These are phyloP conservation scores for Ustilago bromivora DNA, from an alignment of 1,284 basidiomycete genomes.

Conservation along the genomic window DNA sequence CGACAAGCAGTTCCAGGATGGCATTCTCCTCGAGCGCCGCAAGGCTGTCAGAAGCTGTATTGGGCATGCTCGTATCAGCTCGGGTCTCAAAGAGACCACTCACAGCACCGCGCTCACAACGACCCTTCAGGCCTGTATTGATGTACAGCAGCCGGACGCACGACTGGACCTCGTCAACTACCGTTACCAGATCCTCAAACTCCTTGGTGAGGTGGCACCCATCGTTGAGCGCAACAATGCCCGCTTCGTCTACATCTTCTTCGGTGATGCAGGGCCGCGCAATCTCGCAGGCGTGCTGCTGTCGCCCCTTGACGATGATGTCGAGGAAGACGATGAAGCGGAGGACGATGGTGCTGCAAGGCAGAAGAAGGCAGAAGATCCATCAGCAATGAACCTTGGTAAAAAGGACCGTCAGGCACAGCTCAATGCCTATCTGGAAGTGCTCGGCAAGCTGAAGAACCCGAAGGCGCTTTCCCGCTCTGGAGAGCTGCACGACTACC, in stretches of 20 bases:
- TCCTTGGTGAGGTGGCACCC: slow-evolving; percentile 44
- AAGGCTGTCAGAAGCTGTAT: slow-evolving; percentile 48
- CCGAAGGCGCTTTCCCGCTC: slow-evolving; percentile 86
- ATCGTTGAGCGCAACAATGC: slow-evolving; percentile 60
- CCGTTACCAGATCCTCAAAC: slow-evolving; percentile 59
- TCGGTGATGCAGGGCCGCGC: slow-evolving; percentile 51
- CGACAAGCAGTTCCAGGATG: slow-evolving; percentile 62
- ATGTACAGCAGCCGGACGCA: slow-evolving; percentile 46
- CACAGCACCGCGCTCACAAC: slow-evolving; percentile 24
- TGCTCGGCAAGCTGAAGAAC: slow-evolving; percentile 90
- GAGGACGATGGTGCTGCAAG: slow-evolving; percentile 18
- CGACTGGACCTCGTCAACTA: slow-evolving; percentile 63
- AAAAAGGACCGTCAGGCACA: slow-evolving; percentile 53
- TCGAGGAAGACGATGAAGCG: slow-evolving; percentile 33
- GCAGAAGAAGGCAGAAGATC: slow-evolving; percentile 17
- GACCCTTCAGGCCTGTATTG: slow-evolving; percentile 35
- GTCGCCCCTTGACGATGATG: slow-evolving; percentile 44
- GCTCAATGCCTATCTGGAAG: slow-evolving; percentile 76
- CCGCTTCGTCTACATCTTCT: slow-evolving; percentile 56
- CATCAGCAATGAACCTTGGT: slow-evolving; percentile 34
- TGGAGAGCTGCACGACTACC: slow-evolving; percentile 77
- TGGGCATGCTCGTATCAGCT: slow-evolving; percentile 41
- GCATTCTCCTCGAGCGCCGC: slow-evolving; percentile 41
- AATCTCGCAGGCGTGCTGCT: slow-evolving; percentile 42
- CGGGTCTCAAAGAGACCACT: slow-evolving; percentile 3